phyloP scores from a whole-genome alignment of 2,329 filamentous ascomycete species.

The Orbilia blumenaviensis region DNA sequence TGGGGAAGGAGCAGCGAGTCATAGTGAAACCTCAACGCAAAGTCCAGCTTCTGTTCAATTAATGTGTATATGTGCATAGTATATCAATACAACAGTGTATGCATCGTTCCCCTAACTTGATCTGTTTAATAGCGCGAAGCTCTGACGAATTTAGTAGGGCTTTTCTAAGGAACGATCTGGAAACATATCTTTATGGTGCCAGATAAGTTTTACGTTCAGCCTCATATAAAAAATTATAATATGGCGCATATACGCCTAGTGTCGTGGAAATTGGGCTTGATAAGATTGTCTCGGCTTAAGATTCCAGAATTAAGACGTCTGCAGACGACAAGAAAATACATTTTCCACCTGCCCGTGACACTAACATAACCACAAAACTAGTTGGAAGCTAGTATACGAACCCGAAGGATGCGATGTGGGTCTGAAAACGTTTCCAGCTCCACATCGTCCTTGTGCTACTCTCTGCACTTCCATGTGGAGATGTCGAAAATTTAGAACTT shows the following conservation, averaged over 20 bases:
- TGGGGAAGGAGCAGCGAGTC: neutral
- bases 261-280: constrained; percentile 2
- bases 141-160: too few relatives aligned
- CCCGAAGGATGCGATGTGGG: neutral
- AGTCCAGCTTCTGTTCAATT: neutral
- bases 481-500: neutral
- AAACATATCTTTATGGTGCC: neutral
- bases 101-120: too few relatives aligned
- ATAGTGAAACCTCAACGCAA: constrained; percentile 9
- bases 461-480: neutral
- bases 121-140: too few relatives aligned
- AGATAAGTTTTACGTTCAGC: constrained; percentile 8
- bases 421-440: neutral
- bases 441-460: neutral
- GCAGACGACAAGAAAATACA: constrained; percentile 3
- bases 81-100: too few relatives aligned
- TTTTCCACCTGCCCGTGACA: constrained; percentile 26
- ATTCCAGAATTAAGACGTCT: too few relatives aligned
- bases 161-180: neutral
- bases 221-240: constrained; percentile 18
- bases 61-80: too few relatives aligned
- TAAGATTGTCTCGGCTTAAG: constrained; percentile 11
- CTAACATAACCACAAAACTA: neutral
- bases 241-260: constrained; percentile 4
- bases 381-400: neutral